These are phyloP conservation scores for Tetrapisispora fleetii DNA, from an alignment of 805 yeast species.

Conservation along the genomic window DNA sequence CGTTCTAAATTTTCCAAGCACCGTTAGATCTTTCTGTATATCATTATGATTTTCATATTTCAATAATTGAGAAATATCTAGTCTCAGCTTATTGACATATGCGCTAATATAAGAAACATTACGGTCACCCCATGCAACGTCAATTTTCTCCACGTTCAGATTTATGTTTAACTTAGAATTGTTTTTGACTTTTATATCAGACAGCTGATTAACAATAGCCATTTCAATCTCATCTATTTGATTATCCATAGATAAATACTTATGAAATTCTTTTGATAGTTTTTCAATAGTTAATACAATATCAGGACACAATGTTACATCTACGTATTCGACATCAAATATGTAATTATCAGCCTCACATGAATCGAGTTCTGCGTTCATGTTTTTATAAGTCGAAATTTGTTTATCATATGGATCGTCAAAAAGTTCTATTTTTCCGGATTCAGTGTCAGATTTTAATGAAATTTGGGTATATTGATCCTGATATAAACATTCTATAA, in stretches of 20 bases:
- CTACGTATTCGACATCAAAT: constrained; percentile 38
- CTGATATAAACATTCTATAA: neutral
- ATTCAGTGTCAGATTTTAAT: neutral
- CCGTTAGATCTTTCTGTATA: constrained; percentile 8
- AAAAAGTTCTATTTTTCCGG: neutral
- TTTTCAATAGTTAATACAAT: constrained; percentile 30
- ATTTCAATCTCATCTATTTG: constrained; percentile 59
- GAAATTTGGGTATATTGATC: neutral
- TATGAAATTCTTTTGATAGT: constrained; percentile 29
- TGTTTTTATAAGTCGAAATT: neutral
- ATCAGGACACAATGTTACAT: constrained; percentile 29
- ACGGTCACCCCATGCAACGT: constrained; percentile 17
- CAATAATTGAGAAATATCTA: constrained; percentile 14
- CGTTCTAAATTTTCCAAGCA: constrained; percentile 12
- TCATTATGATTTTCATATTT: constrained; percentile 13
- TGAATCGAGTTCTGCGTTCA: neutral
- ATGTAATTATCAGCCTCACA: constrained; percentile 17
- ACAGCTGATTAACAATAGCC: constrained; percentile 41
- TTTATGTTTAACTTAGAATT: constrained; percentile 10
- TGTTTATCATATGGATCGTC: neutral
- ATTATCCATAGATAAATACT: constrained; percentile 33
- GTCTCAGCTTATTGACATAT: constrained; percentile 15
- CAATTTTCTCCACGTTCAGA: constrained; percentile 11
- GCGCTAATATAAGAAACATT: constrained; percentile 13
- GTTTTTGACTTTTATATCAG: constrained; percentile 20